Evolutionary conservation across 169 alveolate genomes (phyloP).

Genomic region (Babesia gibsoni): DNA sequence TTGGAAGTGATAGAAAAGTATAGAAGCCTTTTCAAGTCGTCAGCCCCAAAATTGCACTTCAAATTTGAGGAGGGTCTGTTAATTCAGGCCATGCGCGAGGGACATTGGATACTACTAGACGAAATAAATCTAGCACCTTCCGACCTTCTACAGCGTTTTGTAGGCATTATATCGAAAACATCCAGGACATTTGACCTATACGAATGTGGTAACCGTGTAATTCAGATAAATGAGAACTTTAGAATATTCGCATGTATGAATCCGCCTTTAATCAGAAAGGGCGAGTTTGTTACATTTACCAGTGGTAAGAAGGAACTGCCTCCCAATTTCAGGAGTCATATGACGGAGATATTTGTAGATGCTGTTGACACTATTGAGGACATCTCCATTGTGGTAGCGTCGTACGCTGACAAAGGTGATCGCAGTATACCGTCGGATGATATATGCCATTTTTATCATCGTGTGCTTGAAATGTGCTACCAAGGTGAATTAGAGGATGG

Average conservation of each 20-base stretch:
- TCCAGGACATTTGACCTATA: constrained; percentile 65
- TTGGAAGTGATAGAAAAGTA: not conserved
- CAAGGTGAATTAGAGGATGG: constrained; percentile 51
- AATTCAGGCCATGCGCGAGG: constrained; percentile 94
- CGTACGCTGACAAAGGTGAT: constrained; percentile 47
- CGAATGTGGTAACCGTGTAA: constrained; percentile 82
- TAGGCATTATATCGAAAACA: constrained; percentile 12
- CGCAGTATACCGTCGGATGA: constrained; percentile 41
- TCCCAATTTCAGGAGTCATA: constrained; percentile 85
- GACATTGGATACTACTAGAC: constrained; percentile 99
- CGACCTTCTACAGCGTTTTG: constrained; percentile 91
- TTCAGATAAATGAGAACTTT: constrained; percentile 90
- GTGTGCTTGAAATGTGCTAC: constrained; percentile 19
- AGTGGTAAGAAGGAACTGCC: constrained; percentile 97
- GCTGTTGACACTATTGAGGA: constrained; percentile 78
- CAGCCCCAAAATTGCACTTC: constrained; percentile 58
- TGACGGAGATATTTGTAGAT: constrained; percentile 94
- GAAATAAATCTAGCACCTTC: constrained; percentile 98
- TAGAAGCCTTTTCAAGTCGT: not conserved
- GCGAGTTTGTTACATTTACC: constrained; percentile 77
- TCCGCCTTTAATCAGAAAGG: constrained; percentile 85
- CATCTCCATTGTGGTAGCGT: constrained; percentile 56
- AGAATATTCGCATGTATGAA: constrained; percentile 98
- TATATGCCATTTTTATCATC: constrained; percentile 62
- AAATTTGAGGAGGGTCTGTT: constrained; percentile 96